Evolutionary conservation across 176 grass and related monocot species (phyloP).

Genomic region (Oryza longistaminata): DNA sequence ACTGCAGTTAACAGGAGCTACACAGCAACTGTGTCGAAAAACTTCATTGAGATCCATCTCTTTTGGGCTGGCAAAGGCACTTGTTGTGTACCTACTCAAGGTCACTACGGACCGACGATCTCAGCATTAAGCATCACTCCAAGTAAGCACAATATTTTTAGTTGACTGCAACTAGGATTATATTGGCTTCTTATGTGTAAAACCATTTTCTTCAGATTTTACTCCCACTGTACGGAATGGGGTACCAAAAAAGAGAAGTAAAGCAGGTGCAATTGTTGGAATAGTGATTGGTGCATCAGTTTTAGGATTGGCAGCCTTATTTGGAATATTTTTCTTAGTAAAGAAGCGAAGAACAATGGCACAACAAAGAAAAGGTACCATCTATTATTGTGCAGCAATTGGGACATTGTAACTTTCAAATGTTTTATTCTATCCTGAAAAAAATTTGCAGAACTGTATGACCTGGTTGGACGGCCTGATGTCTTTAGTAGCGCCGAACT

Average conservation of each 20-base stretch:
- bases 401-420: not conserved
- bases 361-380: slow-evolving; percentile 40
- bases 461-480: slow-evolving; percentile 25
- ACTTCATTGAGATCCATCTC: slow-evolving; percentile 90
- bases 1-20: slow-evolving; percentile 54
- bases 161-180: not conserved
- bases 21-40: slow-evolving; percentile 56
- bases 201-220: slow-evolving; percentile 55
- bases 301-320: slow-evolving; percentile 40
- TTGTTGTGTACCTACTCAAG: slow-evolving; percentile 72
- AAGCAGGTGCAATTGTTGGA: slow-evolving; percentile 55
- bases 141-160: slow-evolving; percentile 24
- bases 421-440: not conserved
- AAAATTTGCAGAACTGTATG: slow-evolving; percentile 11
- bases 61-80: slow-evolving; percentile 96
- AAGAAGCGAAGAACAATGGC: slow-evolving; percentile 42
- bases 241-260: slow-evolving; percentile 33
- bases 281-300: slow-evolving; percentile 27
- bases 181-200: slow-evolving; percentile 13
- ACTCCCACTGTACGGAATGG: slow-evolving; percentile 64
- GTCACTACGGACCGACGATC: slow-evolving; percentile 69
- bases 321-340: slow-evolving; percentile 39
- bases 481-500: slow-evolving; percentile 25
- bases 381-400: not conserved
- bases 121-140: slow-evolving; percentile 80